Conservation (phyloP, 2,329 filamentous ascomycete genomes). For the Colletotrichum costaricense region DNA sequence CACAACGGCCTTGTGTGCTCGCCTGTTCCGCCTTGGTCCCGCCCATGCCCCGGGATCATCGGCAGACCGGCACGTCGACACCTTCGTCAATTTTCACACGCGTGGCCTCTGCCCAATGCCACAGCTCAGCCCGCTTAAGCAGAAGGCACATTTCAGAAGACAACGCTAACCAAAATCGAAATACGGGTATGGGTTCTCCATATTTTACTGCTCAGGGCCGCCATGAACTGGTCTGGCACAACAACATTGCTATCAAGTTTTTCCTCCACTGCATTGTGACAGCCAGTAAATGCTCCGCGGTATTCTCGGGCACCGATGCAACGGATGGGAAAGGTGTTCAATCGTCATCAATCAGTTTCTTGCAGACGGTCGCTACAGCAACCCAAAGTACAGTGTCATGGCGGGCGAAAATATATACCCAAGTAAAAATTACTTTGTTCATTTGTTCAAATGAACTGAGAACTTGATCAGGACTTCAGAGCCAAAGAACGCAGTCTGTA, state of each 20-base stretch:
- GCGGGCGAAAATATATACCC: neutral
- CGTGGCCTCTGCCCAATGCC: neutral
- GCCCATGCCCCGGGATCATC: neutral
- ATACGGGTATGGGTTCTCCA: neutral
- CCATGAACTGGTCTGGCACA: neutral
- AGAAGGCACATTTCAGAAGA: neutral
- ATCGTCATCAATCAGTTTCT: neutral
- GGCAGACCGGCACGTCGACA: neutral
- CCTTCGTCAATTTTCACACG: neutral
- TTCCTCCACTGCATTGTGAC: neutral
- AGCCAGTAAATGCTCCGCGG: neutral
- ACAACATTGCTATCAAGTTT: neutral
- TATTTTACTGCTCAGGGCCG: neutral
- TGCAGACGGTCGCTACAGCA: neutral
- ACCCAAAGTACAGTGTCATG: neutral
- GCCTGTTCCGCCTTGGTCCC: neutral
- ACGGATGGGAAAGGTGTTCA: neutral
- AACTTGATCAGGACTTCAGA: neutral
- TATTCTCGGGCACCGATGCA: neutral
- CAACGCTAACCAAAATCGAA: too few species aligned
- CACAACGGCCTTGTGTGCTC: neutral
- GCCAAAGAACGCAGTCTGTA: neutral
- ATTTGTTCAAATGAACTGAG: neutral
- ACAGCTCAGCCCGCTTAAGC: neutral
- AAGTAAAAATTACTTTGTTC: neutral